phyloP scores from a whole-genome alignment of 2,329 filamentous ascomycete species.

The Fusarium fracticaudum region DNA sequence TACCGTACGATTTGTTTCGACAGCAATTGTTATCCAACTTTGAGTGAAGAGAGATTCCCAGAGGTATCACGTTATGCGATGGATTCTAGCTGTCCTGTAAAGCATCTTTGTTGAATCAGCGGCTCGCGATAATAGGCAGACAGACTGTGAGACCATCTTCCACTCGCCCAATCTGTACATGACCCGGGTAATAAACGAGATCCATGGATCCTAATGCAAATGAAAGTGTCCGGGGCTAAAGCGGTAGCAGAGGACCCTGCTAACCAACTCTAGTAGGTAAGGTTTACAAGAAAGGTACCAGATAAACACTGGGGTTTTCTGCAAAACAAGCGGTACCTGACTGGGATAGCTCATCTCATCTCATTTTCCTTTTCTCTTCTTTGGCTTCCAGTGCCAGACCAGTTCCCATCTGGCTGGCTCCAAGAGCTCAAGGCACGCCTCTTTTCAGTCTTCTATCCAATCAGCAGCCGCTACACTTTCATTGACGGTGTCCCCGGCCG shows the following conservation, averaged over 20 bases:
- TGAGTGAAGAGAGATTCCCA: not conserved
- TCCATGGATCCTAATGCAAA: constrained; percentile 14
- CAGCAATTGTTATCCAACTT: not conserved
- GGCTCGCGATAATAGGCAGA: not conserved
- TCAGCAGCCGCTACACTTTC: constrained; percentile 7
- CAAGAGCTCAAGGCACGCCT: constrained; percentile 21
- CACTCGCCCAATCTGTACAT: not conserved
- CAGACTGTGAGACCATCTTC: not conserved
- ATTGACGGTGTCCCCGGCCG: constrained; percentile 35
- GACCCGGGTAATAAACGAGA: constrained; percentile 11
- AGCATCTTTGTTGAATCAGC: not conserved
- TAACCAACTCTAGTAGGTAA: constrained; percentile 21
- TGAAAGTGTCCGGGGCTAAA: constrained; percentile 25
- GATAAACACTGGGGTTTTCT: not conserved
- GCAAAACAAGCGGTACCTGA: constrained; percentile 17
- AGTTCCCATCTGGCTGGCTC: constrained; percentile 27
- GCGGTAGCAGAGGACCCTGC: constrained; percentile 17
- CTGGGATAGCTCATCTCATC: constrained; percentile 23
- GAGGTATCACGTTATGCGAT: not conserved
- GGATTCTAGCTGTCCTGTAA: not conserved
- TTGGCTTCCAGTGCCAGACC: constrained; percentile 26
- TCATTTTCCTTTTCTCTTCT: constrained; percentile 30
- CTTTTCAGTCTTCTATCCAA: constrained; percentile 22
- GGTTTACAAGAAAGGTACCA: constrained; percentile 14
- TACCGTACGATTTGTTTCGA: not conserved